Conservation (phyloP, 768 basidiomycete genomes). For the Leccinellum rugosiceps region DNA sequence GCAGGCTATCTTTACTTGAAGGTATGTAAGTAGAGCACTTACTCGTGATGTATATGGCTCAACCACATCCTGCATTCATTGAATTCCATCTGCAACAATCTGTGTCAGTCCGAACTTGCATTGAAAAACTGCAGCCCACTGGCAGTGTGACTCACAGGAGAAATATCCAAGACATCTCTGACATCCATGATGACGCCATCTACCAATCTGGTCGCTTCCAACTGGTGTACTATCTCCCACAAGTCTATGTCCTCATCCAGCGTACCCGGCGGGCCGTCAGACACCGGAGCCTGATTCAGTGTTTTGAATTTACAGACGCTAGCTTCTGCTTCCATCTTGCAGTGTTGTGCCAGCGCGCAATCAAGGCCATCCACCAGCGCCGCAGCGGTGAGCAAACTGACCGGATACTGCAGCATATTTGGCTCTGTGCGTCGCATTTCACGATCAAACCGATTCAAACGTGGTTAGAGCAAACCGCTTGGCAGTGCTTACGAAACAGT, state of each 20-base stretch:
- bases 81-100: slow-evolving; percentile 19
- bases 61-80: slow-evolving; percentile 27
- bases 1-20: no score
- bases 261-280: no score
- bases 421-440: slow-evolving; percentile 36
- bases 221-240: slow-evolving; percentile 5
- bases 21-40: no score
- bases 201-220: slow-evolving; percentile 9
- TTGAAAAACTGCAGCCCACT: no score
- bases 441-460: not conserved
- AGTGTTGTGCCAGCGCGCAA: slow-evolving; percentile 31
- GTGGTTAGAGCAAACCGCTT: not conserved
- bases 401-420: slow-evolving; percentile 49
- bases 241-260: no score
- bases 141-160: slow-evolving; percentile 13
- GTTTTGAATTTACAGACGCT: not conserved
- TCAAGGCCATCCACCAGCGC: slow-evolving; percentile 45
- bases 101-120: not conserved
- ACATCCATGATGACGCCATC: slow-evolving; percentile 24
- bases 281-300: no score
- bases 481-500: slow-evolving; percentile 32
- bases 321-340: slow-evolving; percentile 28
- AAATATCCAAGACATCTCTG: slow-evolving; percentile 22
- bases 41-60: not conserved
- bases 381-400: slow-evolving; percentile 52